Evolutionary conservation across 768 basidiomycete genomes (phyloP), one percentile per base, ranked within the genome.

Genomic region (Pleurotus tuoliensis): DNA sequence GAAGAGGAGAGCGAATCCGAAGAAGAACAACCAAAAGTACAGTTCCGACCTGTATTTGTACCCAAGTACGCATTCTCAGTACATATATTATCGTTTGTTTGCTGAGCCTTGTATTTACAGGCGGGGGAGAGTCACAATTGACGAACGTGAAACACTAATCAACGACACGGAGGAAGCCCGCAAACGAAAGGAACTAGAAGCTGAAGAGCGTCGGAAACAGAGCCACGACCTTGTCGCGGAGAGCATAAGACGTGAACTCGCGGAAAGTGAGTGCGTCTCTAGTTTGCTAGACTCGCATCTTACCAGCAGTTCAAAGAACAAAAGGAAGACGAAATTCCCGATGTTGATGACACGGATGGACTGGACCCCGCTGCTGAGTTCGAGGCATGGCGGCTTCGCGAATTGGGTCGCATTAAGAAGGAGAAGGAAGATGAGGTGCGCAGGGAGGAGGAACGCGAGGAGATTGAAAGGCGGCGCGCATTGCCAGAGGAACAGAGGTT

Each of bases 291-390:
- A 37, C 5, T 27, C 47, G 38, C 27, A 8, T 37, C 22, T 25
- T 50, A 56, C 56, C 34, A 3, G 9, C 47, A 38, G 59, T 20
- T 18, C 18, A 22, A 12, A 98, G 96, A 93, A 80, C 94, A 98
- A 69, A 93, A 92, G 60, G 85, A 90, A 56, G 89, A 88, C 22
- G 70, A 86, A 16, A 73, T 90, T 34, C 90, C 91, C 2, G 94
- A 98, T 59, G 82, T 98, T 0, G 95, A 98, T 71, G 97, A 99
- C 69, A 90, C 92, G 4, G 97, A 99, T 64, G 96, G 92, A 1
- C 67, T 94, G 47, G 94, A 98, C 64, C 91, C 94, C 2, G 79
- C 82, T 13, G 86, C 69, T 52, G 97, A 98, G 69, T 99, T 99
- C 62, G 95, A 98, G 66, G 92, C 88, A 3, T 99, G 97, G 97